Base-by-base conservation (phyloP, 2,329 filamentous ascomycete genomes). In the Boeremia exigua region DNA sequence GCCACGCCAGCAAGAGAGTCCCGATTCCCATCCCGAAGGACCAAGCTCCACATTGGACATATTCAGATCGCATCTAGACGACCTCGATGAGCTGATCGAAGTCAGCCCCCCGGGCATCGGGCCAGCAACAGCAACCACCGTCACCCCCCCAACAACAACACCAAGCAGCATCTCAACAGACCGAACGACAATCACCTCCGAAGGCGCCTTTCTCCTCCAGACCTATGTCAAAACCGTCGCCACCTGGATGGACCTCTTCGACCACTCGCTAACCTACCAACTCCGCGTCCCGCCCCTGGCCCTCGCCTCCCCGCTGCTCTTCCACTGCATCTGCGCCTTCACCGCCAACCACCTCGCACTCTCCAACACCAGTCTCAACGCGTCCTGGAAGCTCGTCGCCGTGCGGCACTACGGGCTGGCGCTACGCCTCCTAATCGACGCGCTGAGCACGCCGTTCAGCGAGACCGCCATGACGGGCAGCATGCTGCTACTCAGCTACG, bases 161-260 rank as follows among this genome's bases (percentile, higher is more conserved):
- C 47, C 32, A 5, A 54, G 33, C 7, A 36, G 44, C 25, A 48
- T 33, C 30, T 30, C 47, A 46, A 43, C 51, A 42, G 47, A 55
- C 32, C 47, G 54, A 17, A 54, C 63, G 32, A 55, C 56, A 2
- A 51, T 74, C 11, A 72, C 60, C 11, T 40, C 66, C 3, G 72
- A 75, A 53, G 68, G 62, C 15, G 72, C 68, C 1, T 70, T 72
- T 23, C 61, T 75, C 1, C 55, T 75, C 1, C 65, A 74, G 44
- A 68, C 64, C 6, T 75, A 71, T 38, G 62, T 70, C 27, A 61
- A 65, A 8, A 74, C 69, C 3, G 68, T 75, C 10, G 72, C 70
- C 6, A 66, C 52, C 2, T 75, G 71, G 71, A 73, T 74, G 68
- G 72, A 74, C 38, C 51, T 74, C 2, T 71, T 75, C 51, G 71